phyloP scores from a whole-genome alignment of 768 basidiomycete genomes.

The Dioszegia crocea region DNA sequence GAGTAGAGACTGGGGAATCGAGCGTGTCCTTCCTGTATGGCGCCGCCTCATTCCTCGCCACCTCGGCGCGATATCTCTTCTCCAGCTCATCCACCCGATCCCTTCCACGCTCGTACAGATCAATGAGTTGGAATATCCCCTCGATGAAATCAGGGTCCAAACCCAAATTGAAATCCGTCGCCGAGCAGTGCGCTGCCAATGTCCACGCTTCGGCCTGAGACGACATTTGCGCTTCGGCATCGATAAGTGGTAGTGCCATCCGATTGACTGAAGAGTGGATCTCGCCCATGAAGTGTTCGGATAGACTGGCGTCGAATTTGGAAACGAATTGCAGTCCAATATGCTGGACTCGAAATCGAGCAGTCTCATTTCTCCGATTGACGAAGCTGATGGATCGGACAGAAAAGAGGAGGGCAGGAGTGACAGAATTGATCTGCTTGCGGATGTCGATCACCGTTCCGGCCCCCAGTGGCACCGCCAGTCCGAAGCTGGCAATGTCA shows the following conservation, averaged over 20 bases:
- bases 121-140: constrained; percentile 35
- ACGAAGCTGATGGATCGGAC: constrained; percentile 70
- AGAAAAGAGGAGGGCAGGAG: constrained; percentile 77
- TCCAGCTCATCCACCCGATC: constrained; percentile 31
- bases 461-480: constrained; percentile 78
- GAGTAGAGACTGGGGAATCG: constrained; percentile 7
- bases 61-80: constrained; percentile 31
- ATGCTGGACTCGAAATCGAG: constrained; percentile 65
- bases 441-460: constrained; percentile 54
- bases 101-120: constrained; percentile 43
- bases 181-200: constrained; percentile 40
- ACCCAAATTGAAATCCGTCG: constrained; percentile 41
- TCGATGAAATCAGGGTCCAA: constrained; percentile 38
- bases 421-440: neutral
- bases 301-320: constrained; percentile 66
- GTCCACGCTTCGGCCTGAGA: constrained; percentile 25
- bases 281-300: constrained; percentile 60
- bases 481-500: constrained; percentile 63
- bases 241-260: constrained; percentile 35
- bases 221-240: constrained; percentile 37
- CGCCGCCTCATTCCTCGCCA: constrained; percentile 15
- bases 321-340: constrained; percentile 61
- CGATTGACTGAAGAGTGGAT: constrained; percentile 39
- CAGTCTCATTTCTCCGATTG: constrained; percentile 71
- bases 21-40: constrained; percentile 51